Percentiles rank a stretch among this genome's conserved stretches.
Evolutionary conservation across 495 filamentous ascomycete genomes (phyloP).

Genomic region (Talaromyces liani): DNA sequence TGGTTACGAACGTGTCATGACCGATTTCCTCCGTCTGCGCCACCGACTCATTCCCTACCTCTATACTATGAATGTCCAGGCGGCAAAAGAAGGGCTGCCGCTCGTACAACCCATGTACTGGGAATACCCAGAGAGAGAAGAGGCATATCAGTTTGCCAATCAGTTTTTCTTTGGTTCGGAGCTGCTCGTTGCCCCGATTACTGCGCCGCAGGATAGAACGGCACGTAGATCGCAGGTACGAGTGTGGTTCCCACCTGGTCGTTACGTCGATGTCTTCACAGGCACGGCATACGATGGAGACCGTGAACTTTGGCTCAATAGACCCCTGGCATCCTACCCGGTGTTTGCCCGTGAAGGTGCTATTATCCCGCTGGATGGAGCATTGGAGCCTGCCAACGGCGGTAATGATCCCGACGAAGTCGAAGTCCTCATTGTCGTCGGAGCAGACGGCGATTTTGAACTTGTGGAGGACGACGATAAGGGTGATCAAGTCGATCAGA

Average conservation of each 20-base stretch:
- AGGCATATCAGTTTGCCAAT: slow-evolving; percentile 43
- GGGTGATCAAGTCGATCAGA: slow-evolving; percentile 5
- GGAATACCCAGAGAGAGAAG: slow-evolving; percentile 36
- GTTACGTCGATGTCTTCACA: slow-evolving; percentile 44
- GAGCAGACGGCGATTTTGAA: slow-evolving; percentile 38
- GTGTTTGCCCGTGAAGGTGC: slow-evolving; percentile 47
- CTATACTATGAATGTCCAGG: slow-evolving; percentile 46
- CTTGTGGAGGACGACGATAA: slow-evolving; percentile 29
- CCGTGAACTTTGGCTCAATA: slow-evolving; percentile 36
- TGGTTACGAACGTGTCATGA: slow-evolving; percentile 33
- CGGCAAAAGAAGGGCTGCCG: slow-evolving; percentile 33
- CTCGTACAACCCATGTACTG: slow-evolving; percentile 55
- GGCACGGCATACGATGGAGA: slow-evolving; percentile 45
- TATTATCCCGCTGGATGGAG: slow-evolving; percentile 43
- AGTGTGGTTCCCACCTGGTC: slow-evolving; percentile 43
- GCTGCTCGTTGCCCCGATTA: slow-evolving; percentile 47
- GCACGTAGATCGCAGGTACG: slow-evolving; percentile 30
- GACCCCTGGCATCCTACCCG: slow-evolving; percentile 34
- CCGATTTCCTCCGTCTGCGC: slow-evolving; percentile 37
- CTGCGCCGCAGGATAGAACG: slow-evolving; percentile 27
- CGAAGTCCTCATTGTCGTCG: slow-evolving; percentile 45
- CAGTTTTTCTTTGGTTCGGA: slow-evolving; percentile 48
- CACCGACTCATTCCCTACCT: slow-evolving; percentile 51
- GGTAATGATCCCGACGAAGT: slow-evolving; percentile 28
- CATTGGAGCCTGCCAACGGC: slow-evolving; percentile 29